Base-by-base conservation (phyloP, 768 basidiomycete genomes). In the Russula earlei region DNA sequence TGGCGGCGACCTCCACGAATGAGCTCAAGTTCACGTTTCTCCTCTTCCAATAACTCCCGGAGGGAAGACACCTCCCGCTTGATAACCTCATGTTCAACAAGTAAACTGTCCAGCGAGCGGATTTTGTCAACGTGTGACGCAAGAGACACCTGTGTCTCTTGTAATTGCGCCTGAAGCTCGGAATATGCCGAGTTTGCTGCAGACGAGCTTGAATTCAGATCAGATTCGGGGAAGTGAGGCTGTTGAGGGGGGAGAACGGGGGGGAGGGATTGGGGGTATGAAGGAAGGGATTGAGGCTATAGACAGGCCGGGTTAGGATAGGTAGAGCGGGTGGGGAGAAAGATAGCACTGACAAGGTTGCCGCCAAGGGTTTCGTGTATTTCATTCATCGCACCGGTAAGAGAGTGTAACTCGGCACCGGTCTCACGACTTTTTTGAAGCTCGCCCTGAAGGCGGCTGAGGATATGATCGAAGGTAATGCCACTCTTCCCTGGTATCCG, bases 351-450 rank as follows among this genome's bases (percentile, higher is more conserved):
- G 55, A 93, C 91, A 65, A 87, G 63, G 34, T 81, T 78, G 2
- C 95, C 95, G 33, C 87, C 87, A 5, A 99, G 74, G 0, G 89
- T 92, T 63, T 96, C 91, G 57, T 91, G 85, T 42, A 97, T 89
- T n/a, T 96, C 92, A 40, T 75, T 80, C 81, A 99, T 90, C 4
- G 87, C 77, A 12, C 79, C 79, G 15, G 80, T 85, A 31, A 97
- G 72, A 0, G 80, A 80, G 59, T 84, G 81, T 4, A 99, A 74
- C 66, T 98, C 94, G 0, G 84, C 76, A 14, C 91, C 90, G 0
- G 94, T 96, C 66, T 98, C 95, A 17, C 91, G 82, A 65, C 90
- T 92, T 72, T 95, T 96, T 71, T 88, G 86, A n/a, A 98, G 81
- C 67, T 98, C 94, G 60, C 84, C 83, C 67, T 97, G 94, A 2